Evolutionary conservation across 2,329 filamentous ascomycete genomes (phyloP).

Genomic region (Tricladium varicosporioides): DNA sequence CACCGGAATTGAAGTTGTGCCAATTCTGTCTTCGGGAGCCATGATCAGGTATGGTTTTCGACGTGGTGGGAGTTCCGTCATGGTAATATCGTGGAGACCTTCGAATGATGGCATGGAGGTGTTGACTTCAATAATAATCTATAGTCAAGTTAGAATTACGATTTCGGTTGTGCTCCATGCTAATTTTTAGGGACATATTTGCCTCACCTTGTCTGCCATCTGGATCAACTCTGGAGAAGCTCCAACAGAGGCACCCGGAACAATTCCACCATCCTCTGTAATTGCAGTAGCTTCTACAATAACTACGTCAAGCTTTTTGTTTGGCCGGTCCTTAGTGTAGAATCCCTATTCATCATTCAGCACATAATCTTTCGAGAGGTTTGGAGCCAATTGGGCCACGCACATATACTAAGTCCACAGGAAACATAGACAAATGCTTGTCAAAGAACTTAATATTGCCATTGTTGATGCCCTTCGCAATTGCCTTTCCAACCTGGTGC

Average conservation of each 20-base stretch:
- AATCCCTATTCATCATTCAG: conserved; percentile 51
- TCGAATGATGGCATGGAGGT: conserved; percentile 81
- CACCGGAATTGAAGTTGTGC: conserved; percentile 76
- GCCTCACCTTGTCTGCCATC: conserved; percentile 75
- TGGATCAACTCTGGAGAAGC: conserved; percentile 84
- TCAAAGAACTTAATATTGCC: conserved; percentile 90
- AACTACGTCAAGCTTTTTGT: conserved; percentile 71
- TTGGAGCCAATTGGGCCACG: conserved; percentile 24
- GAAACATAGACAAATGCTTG: conserved; percentile 93
- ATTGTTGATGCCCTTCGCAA: conserved; percentile 86
- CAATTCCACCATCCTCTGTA: conserved; percentile 83
- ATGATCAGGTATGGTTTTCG: conserved; percentile 87
- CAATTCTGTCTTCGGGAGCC: conserved; percentile 82
- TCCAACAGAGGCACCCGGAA: conserved; percentile 82
- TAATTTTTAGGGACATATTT: neutral
- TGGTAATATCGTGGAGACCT: conserved; percentile 86
- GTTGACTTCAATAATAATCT: conserved; percentile 90
- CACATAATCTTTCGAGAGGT: neutral
- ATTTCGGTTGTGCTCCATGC: neutral
- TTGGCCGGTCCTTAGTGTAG: conserved; percentile 79
- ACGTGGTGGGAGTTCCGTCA: conserved; percentile 78
- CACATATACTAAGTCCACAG: conserved; percentile 78
- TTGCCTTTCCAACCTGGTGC: conserved; percentile 88
- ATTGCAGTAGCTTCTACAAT: conserved; percentile 86
- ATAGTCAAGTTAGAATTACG: conserved; percentile 6